Conservation (phyloP, 768 basidiomycete genomes). For the Xanthoconium purpureum region DNA sequence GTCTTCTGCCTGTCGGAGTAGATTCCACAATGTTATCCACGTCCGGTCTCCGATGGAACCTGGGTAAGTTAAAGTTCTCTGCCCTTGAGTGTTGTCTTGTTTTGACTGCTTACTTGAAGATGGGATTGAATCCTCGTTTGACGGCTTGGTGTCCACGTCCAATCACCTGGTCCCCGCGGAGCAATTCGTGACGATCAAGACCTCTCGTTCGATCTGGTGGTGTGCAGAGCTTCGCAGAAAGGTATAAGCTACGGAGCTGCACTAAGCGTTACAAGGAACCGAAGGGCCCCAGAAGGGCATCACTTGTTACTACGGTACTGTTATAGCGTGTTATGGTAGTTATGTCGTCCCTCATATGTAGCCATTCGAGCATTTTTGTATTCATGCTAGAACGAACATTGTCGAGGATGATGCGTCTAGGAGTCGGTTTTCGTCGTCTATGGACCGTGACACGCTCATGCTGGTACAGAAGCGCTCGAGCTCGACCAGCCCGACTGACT, state of each 20-base stretch:
- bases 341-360: not conserved
- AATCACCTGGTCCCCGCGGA: conserved; percentile 80
- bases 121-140: conserved; percentile 69
- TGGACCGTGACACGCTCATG: too few species aligned
- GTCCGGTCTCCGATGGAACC: conserved; percentile 83
- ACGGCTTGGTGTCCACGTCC: conserved; percentile 86
- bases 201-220: conserved; percentile 88
- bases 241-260: not conserved
- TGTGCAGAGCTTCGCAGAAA: conserved; percentile 60
- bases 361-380: too few species aligned
- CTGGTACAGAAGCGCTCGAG: too few species aligned
- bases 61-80: conserved; percentile 48
- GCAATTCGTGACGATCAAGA: conserved; percentile 65
- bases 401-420: too few species aligned
- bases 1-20: conserved; percentile 88
- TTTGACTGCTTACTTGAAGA: conserved; percentile 36
- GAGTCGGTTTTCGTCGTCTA: too few species aligned
- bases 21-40: conserved; percentile 77
- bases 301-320: not conserved
- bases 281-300: too few species aligned
- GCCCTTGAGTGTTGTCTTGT: not conserved
- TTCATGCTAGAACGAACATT: too few species aligned
- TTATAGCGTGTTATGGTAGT: not conserved
- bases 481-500: too few species aligned
- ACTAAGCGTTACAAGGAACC: too few species aligned